Evolutionary conservation across 1,284 basidiomycete species (phyloP), one percentile per base, ranked within the genome.

Genomic region (Cryptococcus maquisensis): DNA sequence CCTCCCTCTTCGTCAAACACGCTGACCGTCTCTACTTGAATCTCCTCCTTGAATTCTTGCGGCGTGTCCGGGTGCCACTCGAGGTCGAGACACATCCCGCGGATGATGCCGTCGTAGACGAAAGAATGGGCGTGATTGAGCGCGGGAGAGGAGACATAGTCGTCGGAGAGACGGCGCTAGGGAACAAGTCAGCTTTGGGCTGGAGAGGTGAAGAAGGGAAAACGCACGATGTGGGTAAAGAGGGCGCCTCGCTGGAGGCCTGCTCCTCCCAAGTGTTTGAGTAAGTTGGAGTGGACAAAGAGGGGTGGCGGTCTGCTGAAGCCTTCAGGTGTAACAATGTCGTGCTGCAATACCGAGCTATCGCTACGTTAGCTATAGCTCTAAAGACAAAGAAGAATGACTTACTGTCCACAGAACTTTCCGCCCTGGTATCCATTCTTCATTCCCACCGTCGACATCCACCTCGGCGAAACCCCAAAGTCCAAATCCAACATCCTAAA

Each of bases 321-420:
- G 18, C 56, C 59, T 21, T 60, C 54, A 10, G 62, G 62, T 20
- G 56, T 62, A 37, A 65, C 64, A 13, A 76, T 58, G 57, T 73
- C 73, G 57, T 74, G 70, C 49, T 76, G 74, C 21, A 76, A 58
- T 8, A 68, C 63, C 3, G 74, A 68, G 52, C 63, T 65, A 44
- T 20, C 39, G 7, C 18, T 20, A 4, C 26, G 15, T 16, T 24
- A 7, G 15, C 49, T 36, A 40, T 21, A 12, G 49, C n/a, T 41
- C 39, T 32, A 26, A 15, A 42, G 26, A 26, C n/a, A 9, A 16
- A 20, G 45, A 32, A n/a, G 39, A 5, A 10, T 20, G 15, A 66
- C 78, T 62, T 69, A 79, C 78, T 66, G 77, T 53, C 79, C 79
- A 54, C 79, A 80, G 62, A 79, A 80, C 36, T 66, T 59, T 3